Conservation (phyloP, 2,329 filamentous ascomycete species). For the Paracamarosporium sp. region DNA sequence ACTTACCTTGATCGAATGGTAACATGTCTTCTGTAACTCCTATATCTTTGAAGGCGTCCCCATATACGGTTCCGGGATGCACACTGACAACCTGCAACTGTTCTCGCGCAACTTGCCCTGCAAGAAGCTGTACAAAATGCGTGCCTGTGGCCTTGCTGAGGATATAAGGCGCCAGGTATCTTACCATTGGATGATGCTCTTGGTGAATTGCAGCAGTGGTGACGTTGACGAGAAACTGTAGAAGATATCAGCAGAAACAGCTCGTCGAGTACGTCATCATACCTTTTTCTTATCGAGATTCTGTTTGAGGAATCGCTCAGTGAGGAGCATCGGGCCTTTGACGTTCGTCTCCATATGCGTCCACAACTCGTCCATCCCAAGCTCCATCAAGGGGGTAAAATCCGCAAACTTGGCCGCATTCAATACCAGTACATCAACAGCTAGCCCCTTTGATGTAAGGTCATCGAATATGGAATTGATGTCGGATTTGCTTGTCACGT, state of each 20-base stretch:
- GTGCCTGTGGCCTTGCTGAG: slow-evolving; percentile 11
- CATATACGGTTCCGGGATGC: slow-evolving; percentile 11
- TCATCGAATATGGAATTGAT: slow-evolving; percentile 11
- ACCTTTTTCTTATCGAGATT: slow-evolving; percentile 10
- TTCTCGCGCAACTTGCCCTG: not conserved
- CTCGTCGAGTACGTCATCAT: not conserved
- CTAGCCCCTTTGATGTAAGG: not conserved
- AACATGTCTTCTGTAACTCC: slow-evolving; percentile 4
- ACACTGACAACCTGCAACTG: slow-evolving; percentile 14
- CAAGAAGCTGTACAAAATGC: slow-evolving; percentile 11
- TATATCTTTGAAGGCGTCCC: not conserved
- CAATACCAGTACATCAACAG: slow-evolving; percentile 14
- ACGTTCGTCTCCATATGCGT: slow-evolving; percentile 14
- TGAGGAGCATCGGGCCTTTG: slow-evolving; percentile 10
- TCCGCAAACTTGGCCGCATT: slow-evolving; percentile 13
- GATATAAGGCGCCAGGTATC: not conserved
- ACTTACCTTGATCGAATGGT: slow-evolving; percentile 5
- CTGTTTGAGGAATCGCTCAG: slow-evolving; percentile 12
- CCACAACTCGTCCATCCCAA: slow-evolving; percentile 13
- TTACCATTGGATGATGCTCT: not conserved
- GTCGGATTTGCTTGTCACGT: slow-evolving; percentile 7
- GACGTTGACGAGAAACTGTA: slow-evolving; percentile 16
- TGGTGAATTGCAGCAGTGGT: slow-evolving; percentile 11
- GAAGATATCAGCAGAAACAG: not conserved
- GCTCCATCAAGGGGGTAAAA: not conserved